Percentiles rank a stretch among this genome's conserved stretches.
These are phyloP conservation scores for Suillus variegatus DNA, from an alignment of 768 basidiomycete genomes.

Conservation along the genomic window DNA sequence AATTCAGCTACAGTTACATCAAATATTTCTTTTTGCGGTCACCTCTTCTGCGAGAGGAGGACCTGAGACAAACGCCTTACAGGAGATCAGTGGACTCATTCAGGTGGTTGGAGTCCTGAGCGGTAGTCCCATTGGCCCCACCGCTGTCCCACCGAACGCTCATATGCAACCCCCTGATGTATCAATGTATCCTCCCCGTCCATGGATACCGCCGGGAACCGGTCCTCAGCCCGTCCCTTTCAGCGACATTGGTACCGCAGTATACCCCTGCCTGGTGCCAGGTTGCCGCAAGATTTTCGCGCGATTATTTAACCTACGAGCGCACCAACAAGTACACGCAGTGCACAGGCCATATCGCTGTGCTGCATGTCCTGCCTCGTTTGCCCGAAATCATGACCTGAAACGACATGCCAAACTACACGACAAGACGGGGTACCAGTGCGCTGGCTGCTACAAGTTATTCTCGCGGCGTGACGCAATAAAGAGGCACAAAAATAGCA, in stretches of 20 bases:
- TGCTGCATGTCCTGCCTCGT: constrained; percentile 66
- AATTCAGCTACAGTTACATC: constrained; percentile 71
- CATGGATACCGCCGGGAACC: constrained; percentile 28
- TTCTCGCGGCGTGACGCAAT: constrained; percentile 81
- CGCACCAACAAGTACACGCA: constrained; percentile 70
- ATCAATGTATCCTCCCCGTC: constrained; percentile 34
- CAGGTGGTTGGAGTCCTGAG: constrained; percentile 82
- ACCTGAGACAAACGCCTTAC: constrained; percentile 55
- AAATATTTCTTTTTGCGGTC: constrained; percentile 76
- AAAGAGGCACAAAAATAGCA: constrained; percentile 72
- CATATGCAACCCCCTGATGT: constrained; percentile 26
- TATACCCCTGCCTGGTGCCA: constrained; percentile 74
- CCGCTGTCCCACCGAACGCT: constrained; percentile 37
- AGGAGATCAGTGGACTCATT: constrained; percentile 79
- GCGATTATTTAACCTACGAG: constrained; percentile 66
- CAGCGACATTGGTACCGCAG: constrained; percentile 67
- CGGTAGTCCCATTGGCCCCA: constrained; percentile 64
- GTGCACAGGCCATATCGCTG: constrained; percentile 68
- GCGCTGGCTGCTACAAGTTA: constrained; percentile 69
- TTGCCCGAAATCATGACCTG: constrained; percentile 77
- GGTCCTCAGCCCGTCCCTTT: constrained; percentile 28
- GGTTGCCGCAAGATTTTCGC: constrained; percentile 71
- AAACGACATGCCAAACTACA: constrained; percentile 77
- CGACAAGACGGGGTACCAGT: constrained; percentile 73
- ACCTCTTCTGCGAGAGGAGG: constrained; percentile 62